Base-by-base conservation (phyloP, 2,329 filamentous ascomycete species). In the Clonostachys rosea region DNA sequence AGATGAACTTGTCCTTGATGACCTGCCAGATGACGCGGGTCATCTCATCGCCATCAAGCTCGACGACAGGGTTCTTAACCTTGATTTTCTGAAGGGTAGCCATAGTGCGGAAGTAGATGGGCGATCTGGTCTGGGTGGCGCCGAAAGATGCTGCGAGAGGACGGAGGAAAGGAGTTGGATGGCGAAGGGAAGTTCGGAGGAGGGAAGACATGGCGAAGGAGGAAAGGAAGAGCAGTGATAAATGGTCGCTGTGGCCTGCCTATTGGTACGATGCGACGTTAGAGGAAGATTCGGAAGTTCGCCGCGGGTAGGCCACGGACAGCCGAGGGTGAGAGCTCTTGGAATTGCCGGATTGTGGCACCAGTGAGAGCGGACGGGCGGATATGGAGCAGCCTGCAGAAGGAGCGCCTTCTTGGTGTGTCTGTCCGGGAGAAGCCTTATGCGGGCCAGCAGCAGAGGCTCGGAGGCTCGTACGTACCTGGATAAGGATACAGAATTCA, bases 1-100 rank as follows among this genome's bases (percentile, higher is more conserved):
- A 79, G 73, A 96, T 96, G 77, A 96, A 92, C 81, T 95, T 96
- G 75, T 97, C 89, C 82, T 96, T 96, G 82, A 99, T 99, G 70
- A 89, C 85, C 77, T 96, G 79, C 94, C 94, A 99, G 78, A 99
- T 99, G 69, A 99, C 91, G 62, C 94, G 82, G 60, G 94, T 99
- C 94, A 97, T 97, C 85, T 91, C 83, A 61, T 87, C 83, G 63
- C 92, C 92, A 68, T 97, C 92, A 62, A 97, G 83, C 78, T 97
- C 94, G 69, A 99, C 94, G 67, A 99, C 86, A 56, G 94, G 94
- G 74, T 96, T 97, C 84, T 95, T 91, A 78, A 99, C 94, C 83
- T 95, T 94, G 81, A 97, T 97, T 86, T 97, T 99, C 56, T 77
- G 68, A 47, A 57, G 46, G 56, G 78, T 69, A 48, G 78, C 74